A percentile compares a stretch with the other conserved stretches of the same genome.
These are phyloP conservation scores for Cystobasidium tubakii DNA, from an alignment of 768 basidiomycete species.

Conservation along the genomic window DNA sequence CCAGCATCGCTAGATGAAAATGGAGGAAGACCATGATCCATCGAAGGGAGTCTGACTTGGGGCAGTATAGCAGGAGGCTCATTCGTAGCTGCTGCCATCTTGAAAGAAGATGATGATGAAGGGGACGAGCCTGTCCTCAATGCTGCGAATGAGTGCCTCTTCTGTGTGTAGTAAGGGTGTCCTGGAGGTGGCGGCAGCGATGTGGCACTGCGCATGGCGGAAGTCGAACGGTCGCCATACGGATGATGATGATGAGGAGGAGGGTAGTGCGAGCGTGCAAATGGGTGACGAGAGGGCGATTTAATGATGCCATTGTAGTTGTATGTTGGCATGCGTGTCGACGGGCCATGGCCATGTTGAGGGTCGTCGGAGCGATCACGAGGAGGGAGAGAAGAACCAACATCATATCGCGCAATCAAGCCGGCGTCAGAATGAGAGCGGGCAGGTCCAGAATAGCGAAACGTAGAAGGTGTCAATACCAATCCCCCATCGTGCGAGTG, in stretches of 20 bases:
- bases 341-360: too few species aligned
- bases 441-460: neutral
- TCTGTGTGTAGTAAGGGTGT: neutral
- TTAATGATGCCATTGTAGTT: slow-evolving; percentile 3
- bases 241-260: neutral
- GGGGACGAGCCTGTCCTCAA: neutral
- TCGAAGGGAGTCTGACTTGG: slow-evolving; percentile 27
- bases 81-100: neutral
- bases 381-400: too few species aligned
- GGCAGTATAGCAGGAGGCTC: neutral
- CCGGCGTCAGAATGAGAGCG: neutral
- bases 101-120: neutral
- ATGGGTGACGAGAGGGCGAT: neutral
- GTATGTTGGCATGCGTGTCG: neutral
- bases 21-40: slow-evolving; percentile 19
- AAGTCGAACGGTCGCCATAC: neutral
- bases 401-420: too few species aligned
- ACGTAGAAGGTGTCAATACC: neutral
- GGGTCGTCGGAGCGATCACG: too few species aligned
- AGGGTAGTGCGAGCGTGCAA: neutral
- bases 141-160: slow-evolving; percentile 2
- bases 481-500: neutral
- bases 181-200: neutral
- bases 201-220: too few species aligned
- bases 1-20: neutral